Evolutionary conservation across 2,329 filamentous ascomycete species (phyloP), one percentile per base, ranked within the genome.

Genomic region (Trichoderma koningiopsis): DNA sequence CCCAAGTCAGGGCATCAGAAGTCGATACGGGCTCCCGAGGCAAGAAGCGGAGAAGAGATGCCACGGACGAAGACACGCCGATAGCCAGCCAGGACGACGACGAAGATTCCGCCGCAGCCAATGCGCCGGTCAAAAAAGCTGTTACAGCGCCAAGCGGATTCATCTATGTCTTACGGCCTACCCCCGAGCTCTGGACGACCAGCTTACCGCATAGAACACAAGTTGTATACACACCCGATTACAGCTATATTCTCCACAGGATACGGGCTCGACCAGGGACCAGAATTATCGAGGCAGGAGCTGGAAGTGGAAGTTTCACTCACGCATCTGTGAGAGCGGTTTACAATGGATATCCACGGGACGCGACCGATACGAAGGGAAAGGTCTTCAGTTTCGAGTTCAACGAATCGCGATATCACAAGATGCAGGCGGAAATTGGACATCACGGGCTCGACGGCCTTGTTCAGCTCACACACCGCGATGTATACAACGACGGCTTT

Each of bases 1-100:
- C 92, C 7, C 96, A 98, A 78, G 90, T 98, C 27, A 87, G 93
- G 58, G 96, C 96, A 8, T 97, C 94, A 1, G 88, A 91, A 37
- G 94, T 97, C 68, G 93, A 97, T 76, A 97, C 94, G 0, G 94
- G 94, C 14, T 96, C 93, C n/a, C 86, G 94, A 74, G 93, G 93
- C 40, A 87, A 91, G 63, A 91, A 90, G 79, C 84, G 87, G 67
- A 89, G 89, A 77, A 79, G 83, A 19, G 82, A 83, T 65, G 79
- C 76, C 5, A 78, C 78, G 29, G 82, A 80, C 53, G 85, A 87
- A 71, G 83, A 83, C 76, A 80, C 70, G 70, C 79, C 76, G 27
- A 77, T 72, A 66, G 76, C 73, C 69, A 79, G 74, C 43, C 77
- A 74, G 10, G 80, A 82, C 24, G 79, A 81, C 1, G 74, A 70